A percentile compares a stretch with the other conserved stretches of the same genome.
Evolutionary conservation across 2,329 filamentous ascomycete genomes (phyloP).

Genomic region (Rhexocercosporidium sp.): DNA sequence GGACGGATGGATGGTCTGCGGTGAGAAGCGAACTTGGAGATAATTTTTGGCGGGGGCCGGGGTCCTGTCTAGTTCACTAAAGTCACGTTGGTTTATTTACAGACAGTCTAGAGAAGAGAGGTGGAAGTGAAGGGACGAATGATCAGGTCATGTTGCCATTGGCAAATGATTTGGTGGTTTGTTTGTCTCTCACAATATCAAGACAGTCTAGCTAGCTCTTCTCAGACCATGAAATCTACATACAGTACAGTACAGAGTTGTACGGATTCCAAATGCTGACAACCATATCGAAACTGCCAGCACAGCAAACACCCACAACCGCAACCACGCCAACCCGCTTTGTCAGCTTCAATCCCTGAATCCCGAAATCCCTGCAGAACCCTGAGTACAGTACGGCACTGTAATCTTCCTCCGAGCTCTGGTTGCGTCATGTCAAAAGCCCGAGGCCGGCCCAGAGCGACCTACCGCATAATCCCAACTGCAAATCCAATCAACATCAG

Average conservation of each 20-base stretch:
- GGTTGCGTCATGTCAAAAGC: constrained; percentile 9
- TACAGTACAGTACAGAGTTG: neutral
- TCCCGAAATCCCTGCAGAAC: neutral
- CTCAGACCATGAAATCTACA: neutral
- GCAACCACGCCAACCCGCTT: neutral
- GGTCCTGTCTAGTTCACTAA: neutral
- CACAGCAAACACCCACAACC: constrained; percentile 12
- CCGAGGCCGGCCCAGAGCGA: neutral
- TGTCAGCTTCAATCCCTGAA: neutral
- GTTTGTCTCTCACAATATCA: neutral
- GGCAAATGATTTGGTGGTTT: neutral
- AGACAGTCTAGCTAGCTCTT: neutral
- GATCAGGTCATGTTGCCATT: constrained; percentile 6
- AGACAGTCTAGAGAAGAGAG: no score
- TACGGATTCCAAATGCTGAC: constrained; percentile 28
- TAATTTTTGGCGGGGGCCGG: constrained; percentile 7
- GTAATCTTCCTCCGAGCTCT: neutral
- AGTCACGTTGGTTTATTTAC: neutral
- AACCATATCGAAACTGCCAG: constrained; percentile 16
- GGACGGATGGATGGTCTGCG: neutral
- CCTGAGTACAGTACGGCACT: neutral
- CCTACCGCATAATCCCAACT: constrained; percentile 7
- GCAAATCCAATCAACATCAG: constrained; percentile 10
- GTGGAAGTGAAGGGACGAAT: neutral
- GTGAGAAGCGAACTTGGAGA: constrained; percentile 10